Conservation (phyloP, 2,329 filamentous ascomycete genomes). For the Fusarium tuaranense region DNA sequence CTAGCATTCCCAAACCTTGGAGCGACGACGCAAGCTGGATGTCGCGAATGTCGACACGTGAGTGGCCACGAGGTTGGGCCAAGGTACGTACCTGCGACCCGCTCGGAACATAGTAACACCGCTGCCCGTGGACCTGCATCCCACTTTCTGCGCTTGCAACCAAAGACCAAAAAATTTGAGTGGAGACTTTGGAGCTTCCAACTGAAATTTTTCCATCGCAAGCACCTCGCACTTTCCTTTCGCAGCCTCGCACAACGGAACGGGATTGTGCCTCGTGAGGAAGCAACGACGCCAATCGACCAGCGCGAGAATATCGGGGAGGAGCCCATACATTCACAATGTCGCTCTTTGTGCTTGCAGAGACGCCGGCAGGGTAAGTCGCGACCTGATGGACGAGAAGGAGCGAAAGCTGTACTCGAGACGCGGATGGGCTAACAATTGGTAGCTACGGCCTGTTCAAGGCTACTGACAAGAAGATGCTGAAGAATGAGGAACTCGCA, state of each 20-base stretch:
- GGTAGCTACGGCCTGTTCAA: slow-evolving; percentile 96
- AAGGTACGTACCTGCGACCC: slow-evolving; percentile 19
- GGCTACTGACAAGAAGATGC: slow-evolving; percentile 97
- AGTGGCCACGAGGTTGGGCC: slow-evolving; percentile 36
- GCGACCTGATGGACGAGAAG: slow-evolving; percentile 22
- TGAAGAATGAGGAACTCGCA: slow-evolving; percentile 86
- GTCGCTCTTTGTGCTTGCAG: slow-evolving; percentile 92
- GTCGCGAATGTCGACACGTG: slow-evolving; percentile 43
- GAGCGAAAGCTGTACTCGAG: slow-evolving; percentile 18
- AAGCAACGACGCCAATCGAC: slow-evolving; percentile 48
- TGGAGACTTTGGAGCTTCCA: slow-evolving; percentile 52
- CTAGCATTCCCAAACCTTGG: slow-evolving; percentile 42
- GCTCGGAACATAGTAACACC: slow-evolving; percentile 44
- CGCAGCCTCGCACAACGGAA: slow-evolving; percentile 50
- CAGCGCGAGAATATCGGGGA: slow-evolving; percentile 47
- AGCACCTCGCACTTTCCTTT: slow-evolving; percentile 49
- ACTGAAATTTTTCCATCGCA: slow-evolving; percentile 58
- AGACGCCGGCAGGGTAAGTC: slow-evolving; percentile 85
- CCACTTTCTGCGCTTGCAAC: slow-evolving; percentile 44
- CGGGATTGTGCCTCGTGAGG: slow-evolving; percentile 53
- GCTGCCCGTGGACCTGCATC: slow-evolving; percentile 38
- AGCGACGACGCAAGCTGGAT: slow-evolving; percentile 38
- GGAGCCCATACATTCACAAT: slow-evolving; percentile 63
- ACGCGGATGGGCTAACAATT: slow-evolving; percentile 46
- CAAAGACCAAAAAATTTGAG: slow-evolving; percentile 53